phyloP scores from a whole-genome alignment of 495 filamentous ascomycete species.

The Hypoxylon fuscum region DNA sequence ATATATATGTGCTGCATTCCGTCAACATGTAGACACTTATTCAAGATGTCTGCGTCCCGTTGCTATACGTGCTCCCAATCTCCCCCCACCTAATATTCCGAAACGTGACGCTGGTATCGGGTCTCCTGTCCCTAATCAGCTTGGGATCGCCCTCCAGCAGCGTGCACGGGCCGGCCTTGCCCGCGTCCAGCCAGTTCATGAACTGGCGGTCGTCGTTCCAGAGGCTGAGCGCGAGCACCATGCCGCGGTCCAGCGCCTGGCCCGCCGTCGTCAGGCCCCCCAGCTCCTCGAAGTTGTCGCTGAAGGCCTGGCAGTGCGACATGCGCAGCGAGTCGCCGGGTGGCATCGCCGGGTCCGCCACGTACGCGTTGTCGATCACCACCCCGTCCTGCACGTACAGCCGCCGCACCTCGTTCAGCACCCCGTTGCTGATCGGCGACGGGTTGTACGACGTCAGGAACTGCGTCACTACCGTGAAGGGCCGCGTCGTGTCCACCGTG shows the following conservation, averaged over 20 bases:
- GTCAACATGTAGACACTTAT: background rate
- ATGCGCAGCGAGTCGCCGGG: slow-evolving; percentile 63
- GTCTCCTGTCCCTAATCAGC: slow-evolving; percentile 57
- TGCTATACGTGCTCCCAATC: slow-evolving; percentile 53
- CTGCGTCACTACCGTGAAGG: slow-evolving; percentile 75
- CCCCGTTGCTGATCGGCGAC: slow-evolving; percentile 46
- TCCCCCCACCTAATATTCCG: slow-evolving; percentile 75
- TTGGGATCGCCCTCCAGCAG: slow-evolving; percentile 62
- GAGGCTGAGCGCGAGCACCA: slow-evolving; percentile 73
- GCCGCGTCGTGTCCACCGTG: slow-evolving; percentile 66
- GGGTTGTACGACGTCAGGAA: slow-evolving; percentile 65
- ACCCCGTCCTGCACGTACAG: slow-evolving; percentile 71
- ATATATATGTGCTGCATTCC: background rate
- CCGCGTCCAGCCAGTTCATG: slow-evolving; percentile 76
- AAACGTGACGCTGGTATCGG: slow-evolving; percentile 66
- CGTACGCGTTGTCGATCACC: slow-evolving; percentile 62
- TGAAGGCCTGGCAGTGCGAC: slow-evolving; percentile 64
- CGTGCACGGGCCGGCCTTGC: slow-evolving; percentile 69
- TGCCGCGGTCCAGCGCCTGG: slow-evolving; percentile 59
- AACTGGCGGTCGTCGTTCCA: slow-evolving; percentile 72
- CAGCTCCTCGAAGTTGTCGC: slow-evolving; percentile 63
- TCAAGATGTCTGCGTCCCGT: slow-evolving; percentile 13
- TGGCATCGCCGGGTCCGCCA: slow-evolving; percentile 45
- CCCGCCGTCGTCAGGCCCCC: slow-evolving; percentile 67
- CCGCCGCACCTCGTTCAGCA: slow-evolving; percentile 66